Evolutionary conservation across 2,329 filamentous ascomycete genomes (phyloP).

Genomic region (Aureobasidium sp.): DNA sequence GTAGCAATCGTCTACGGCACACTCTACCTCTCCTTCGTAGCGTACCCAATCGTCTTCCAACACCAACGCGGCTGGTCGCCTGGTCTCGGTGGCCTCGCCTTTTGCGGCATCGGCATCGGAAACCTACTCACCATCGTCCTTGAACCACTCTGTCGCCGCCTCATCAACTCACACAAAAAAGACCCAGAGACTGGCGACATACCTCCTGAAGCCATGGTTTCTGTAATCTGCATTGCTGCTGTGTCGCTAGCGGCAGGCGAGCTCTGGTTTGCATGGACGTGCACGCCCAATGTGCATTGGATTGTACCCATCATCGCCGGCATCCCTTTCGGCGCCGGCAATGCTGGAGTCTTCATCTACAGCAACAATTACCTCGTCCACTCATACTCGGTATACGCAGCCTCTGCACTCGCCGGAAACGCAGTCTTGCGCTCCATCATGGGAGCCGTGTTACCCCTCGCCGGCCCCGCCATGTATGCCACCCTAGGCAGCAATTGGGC

Average conservation of each 20-base stretch:
- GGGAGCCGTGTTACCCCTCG: slow-evolving; percentile 71
- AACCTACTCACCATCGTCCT: slow-evolving; percentile 42
- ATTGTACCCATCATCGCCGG: slow-evolving; percentile 71
- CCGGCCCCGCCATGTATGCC: slow-evolving; percentile 63
- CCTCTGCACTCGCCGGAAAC: slow-evolving; percentile 72
- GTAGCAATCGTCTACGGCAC: slow-evolving; percentile 76
- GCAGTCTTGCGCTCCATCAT: slow-evolving; percentile 63
- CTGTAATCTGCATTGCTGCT: slow-evolving; percentile 69
- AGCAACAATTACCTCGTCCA: slow-evolving; percentile 70
- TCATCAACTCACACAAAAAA: slow-evolving; percentile 68
- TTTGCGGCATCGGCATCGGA: slow-evolving; percentile 61
- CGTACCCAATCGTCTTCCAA: slow-evolving; percentile 77
- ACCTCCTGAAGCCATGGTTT: slow-evolving; percentile 71
- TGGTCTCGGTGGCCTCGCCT: slow-evolving; percentile 67
- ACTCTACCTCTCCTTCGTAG: slow-evolving; percentile 82
- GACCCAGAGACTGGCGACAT: slow-evolving; percentile 68
- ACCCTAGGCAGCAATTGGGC: slow-evolving; percentile 68
- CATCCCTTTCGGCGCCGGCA: slow-evolving; percentile 70
- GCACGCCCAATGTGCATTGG: slow-evolving; percentile 74
- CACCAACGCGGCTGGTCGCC: slow-evolving; percentile 68
- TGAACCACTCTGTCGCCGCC: slow-evolving; percentile 62
- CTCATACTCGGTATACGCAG: slow-evolving; percentile 73
- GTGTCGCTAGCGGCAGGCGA: slow-evolving; percentile 69
- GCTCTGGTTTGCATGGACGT: slow-evolving; percentile 84
- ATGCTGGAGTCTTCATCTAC: slow-evolving; percentile 74